phyloP scores from a whole-genome alignment of 2,329 filamentous ascomycete species.

The Camptophora hylomeconis region DNA sequence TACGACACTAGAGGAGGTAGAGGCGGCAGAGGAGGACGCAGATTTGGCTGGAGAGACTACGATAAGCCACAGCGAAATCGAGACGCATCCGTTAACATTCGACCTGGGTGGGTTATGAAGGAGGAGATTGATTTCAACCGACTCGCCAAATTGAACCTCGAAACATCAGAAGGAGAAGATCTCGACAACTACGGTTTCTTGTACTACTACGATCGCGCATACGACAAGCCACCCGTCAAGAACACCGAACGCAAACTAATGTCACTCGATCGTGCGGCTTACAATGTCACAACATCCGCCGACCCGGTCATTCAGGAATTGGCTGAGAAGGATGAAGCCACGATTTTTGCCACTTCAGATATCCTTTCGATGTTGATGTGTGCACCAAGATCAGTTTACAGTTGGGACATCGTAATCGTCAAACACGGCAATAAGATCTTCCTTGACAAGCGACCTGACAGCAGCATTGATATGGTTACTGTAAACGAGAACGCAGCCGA shows the following conservation, averaged over 20 bases:
- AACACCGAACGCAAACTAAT: constrained; percentile 66
- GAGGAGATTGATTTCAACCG: constrained; percentile 99
- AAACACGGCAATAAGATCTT: constrained; percentile 93
- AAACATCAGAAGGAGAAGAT: constrained; percentile 89
- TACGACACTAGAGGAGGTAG: constrained; percentile 60
- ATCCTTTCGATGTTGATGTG: constrained; percentile 99
- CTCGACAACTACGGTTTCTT: constrained; percentile 93
- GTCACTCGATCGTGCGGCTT: constrained; percentile 83
- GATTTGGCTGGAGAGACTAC: constrained; percentile 97
- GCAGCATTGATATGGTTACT: constrained; percentile 89
- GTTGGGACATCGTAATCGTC: constrained; percentile 93
- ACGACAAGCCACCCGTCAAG: constrained; percentile 88
- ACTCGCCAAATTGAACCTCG: constrained; percentile 86
- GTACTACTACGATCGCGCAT: constrained; percentile 93
- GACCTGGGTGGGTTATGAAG: constrained; percentile 85
- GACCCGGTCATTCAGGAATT: constrained; percentile 96
- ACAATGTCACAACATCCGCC: constrained; percentile 94
- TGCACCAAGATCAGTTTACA: constrained; percentile 88
- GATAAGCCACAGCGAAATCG: constrained; percentile 96
- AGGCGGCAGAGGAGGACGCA: constrained; percentile 57
- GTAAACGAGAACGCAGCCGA: constrained; percentile 98
- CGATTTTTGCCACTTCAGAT: constrained; percentile 92
- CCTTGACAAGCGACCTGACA: constrained; percentile 95
- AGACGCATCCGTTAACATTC: constrained; percentile 91
- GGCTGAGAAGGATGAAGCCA: constrained; percentile 88